Evolutionary conservation across 805 yeast species (phyloP).

Genomic region (Metschnikowia kunwiensis): DNA sequence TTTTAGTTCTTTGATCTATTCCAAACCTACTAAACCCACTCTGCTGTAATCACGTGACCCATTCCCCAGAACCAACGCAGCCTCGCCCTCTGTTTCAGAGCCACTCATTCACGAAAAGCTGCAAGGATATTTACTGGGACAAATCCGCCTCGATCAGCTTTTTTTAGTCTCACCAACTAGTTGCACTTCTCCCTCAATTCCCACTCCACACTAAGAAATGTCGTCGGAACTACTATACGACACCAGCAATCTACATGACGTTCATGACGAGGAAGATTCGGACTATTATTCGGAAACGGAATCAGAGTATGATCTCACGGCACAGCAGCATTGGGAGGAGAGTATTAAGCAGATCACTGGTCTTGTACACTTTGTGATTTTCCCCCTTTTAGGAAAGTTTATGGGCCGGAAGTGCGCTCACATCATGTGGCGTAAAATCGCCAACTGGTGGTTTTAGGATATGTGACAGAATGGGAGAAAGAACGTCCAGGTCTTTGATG

Average conservation of each 20-base stretch:
- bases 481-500: too few relatives aligned
- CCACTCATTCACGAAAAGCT: too few relatives aligned
- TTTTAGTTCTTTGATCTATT: too few relatives aligned
- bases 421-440: conserved; percentile 34
- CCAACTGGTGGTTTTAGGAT: conserved; percentile 34
- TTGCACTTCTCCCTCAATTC: not conserved
- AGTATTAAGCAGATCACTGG: conserved; percentile 56
- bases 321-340: conserved; percentile 75
- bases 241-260: not conserved
- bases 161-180: too few relatives aligned
- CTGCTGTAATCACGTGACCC: too few relatives aligned
- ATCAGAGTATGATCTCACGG: conserved; percentile 34
- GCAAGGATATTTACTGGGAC: too few relatives aligned
- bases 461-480: too few relatives aligned
- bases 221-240: conserved; percentile 9
- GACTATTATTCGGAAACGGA: conserved; percentile 16
- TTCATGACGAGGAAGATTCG: conserved; percentile 6
- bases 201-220: not conserved
- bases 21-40: too few relatives aligned
- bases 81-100: too few relatives aligned
- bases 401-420: conserved; percentile 53
- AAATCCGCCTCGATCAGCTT: too few relatives aligned
- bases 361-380: conserved; percentile 54
- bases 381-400: conserved; percentile 66
- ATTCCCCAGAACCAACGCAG: too few relatives aligned